A percentile compares a stretch with the other conserved stretches of the same genome.
Conservation (phyloP, 257 asterid species). For the Solanum sparsipilum region DNA sequence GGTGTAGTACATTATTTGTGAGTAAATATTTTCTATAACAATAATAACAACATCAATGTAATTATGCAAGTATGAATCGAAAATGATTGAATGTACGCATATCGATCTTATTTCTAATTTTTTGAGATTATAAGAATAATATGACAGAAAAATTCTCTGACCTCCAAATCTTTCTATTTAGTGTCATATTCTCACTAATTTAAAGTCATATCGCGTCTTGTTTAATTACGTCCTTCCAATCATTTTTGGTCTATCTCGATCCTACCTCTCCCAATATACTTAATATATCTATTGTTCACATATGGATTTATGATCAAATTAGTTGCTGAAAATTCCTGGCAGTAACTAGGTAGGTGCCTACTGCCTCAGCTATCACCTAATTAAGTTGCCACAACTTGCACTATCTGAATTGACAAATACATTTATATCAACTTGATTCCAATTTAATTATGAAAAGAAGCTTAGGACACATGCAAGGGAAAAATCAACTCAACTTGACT, state of each 20-base stretch:
- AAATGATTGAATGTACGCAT: not conserved
- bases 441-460: not conserved
- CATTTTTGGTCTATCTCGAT: not conserved
- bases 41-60: not conserved
- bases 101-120: not conserved
- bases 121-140: too few relatives aligned
- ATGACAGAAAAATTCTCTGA: too few relatives aligned
- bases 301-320: not conserved
- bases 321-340: not conserved
- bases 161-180: not conserved
- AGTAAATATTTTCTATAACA: too few relatives aligned
- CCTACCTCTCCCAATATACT: not conserved
- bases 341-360: not conserved
- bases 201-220: not conserved
- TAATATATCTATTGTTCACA: not conserved
- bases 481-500: not conserved
- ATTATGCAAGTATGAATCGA: not conserved
- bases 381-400: not conserved
- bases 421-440: not conserved
- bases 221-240: not conserved
- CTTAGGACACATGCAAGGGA: not conserved
- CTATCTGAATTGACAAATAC: not conserved
- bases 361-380: not conserved
- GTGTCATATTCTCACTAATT: rapidly evolving
- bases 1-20: too few relatives aligned